Percentiles rank a stretch among this genome's conserved stretches.
Conservation (phyloP, 768 basidiomycete genomes). For the Psilocybe tampanensis region DNA sequence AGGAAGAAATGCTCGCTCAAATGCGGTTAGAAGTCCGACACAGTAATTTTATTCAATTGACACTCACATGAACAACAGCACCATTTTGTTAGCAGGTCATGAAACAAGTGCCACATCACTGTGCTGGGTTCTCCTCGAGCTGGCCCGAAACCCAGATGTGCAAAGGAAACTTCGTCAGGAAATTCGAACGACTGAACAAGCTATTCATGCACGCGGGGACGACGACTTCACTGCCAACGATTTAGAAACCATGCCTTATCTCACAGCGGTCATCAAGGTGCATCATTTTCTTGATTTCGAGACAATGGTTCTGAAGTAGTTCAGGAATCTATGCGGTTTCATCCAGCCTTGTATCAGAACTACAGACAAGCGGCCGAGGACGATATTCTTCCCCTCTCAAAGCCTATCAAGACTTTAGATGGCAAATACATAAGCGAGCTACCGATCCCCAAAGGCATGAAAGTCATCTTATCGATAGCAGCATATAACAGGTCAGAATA, state of each 20-base stretch:
- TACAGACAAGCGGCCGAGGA: constrained; percentile 53
- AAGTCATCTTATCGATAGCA: constrained; percentile 53
- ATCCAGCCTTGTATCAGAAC: constrained; percentile 56
- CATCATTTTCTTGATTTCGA: not conserved
- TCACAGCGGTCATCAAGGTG: constrained; percentile 52
- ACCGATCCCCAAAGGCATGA: constrained; percentile 51
- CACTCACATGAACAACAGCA: constrained; percentile 26
- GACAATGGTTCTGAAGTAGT: not conserved
- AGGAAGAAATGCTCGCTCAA: constrained; percentile 51
- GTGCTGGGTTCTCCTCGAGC: constrained; percentile 64
- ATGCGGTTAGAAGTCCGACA: constrained; percentile 48
- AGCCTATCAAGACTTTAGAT: constrained; percentile 46
- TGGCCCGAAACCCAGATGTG: constrained; percentile 57
- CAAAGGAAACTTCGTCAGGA: constrained; percentile 68
- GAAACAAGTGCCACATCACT: constrained; percentile 64
- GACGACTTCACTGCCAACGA: constrained; percentile 47
- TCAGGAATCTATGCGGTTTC: constrained; percentile 54
- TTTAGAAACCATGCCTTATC: constrained; percentile 52
- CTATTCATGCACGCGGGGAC: constrained; percentile 37
- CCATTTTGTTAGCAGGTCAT: constrained; percentile 52
- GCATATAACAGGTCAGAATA: constrained; percentile 52
- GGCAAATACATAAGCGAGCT: constrained; percentile 47
- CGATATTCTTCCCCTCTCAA: constrained; percentile 60
- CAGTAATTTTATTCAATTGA: not conserved
- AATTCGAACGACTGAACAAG: constrained; percentile 40